A percentile compares a stretch with the other conserved stretches of the same genome.
These are phyloP conservation scores for Neoboletus brunneissimus DNA, from an alignment of 768 basidiomycete genomes.

Conservation along the genomic window DNA sequence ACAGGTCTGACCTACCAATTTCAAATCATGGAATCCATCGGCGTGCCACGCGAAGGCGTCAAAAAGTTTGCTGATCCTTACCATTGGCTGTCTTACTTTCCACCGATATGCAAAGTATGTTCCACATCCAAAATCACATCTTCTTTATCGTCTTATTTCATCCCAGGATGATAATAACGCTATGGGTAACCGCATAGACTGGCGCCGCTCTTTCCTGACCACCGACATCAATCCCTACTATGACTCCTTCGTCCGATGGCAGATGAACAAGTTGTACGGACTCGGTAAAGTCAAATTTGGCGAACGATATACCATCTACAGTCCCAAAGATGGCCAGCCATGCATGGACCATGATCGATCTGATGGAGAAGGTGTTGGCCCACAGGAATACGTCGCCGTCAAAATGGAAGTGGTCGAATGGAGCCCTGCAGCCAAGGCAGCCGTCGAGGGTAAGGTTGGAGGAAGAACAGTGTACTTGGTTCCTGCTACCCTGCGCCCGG, in stretches of 20 bases:
- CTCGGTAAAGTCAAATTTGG: conserved; percentile 97
- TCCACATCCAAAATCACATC: background rate
- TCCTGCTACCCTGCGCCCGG: conserved; percentile 94
- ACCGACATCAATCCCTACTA: conserved; percentile 97
- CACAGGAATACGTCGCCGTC: conserved; percentile 91
- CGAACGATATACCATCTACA: conserved; percentile 97
- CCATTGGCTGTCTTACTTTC: conserved; percentile 92
- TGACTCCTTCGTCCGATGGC: conserved; percentile 97
- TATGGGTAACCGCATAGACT: conserved; percentile 95
- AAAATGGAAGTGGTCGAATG: conserved; percentile 93
- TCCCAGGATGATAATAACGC: conserved; percentile 67
- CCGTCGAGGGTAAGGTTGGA: conserved; percentile 65
- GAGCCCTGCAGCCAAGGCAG: conserved; percentile 64
- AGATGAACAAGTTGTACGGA: conserved; percentile 86
- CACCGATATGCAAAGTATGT: conserved; percentile 86
- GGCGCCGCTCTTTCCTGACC: conserved; percentile 92
- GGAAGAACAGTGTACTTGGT: conserved; percentile 86
- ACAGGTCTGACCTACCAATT: conserved; percentile 96
- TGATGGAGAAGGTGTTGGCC: conserved; percentile 91
- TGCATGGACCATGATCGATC: conserved; percentile 99
- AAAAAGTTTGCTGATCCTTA: conserved; percentile 96
- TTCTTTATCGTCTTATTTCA: background rate
- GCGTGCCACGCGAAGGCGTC: conserved; percentile 83
- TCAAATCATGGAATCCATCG: conserved; percentile 96
- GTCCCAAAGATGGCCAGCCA: conserved; percentile 96